Conservation (phyloP, 352 stramenopile genomes). For the Globisporangium cylindrosporum region DNA sequence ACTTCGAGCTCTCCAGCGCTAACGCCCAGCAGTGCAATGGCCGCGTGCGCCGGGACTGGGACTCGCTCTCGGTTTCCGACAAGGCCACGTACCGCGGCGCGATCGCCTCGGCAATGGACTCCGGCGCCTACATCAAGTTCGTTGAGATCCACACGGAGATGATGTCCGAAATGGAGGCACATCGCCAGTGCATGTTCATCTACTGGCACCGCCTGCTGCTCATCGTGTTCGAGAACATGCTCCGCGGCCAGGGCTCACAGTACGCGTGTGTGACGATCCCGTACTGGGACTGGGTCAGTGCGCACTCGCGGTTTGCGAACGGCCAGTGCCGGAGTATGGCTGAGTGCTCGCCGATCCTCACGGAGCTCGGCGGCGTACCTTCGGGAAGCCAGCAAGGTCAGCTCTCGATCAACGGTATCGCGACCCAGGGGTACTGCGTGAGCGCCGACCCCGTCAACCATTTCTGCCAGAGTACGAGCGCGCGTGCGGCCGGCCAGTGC, state of each 20-base stretch:
- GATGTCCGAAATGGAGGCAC: slow-evolving; percentile 22
- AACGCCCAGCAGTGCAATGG: slow-evolving; percentile 18
- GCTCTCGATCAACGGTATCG: slow-evolving; percentile 33
- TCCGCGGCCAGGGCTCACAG: slow-evolving; percentile 31
- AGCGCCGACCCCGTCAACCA: slow-evolving; percentile 27
- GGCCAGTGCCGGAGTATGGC: slow-evolving; percentile 1
- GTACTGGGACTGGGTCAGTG: slow-evolving; percentile 44
- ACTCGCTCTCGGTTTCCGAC: slow-evolving; percentile 20
- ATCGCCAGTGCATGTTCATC: slow-evolving; percentile 42
- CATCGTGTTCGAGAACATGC: slow-evolving; percentile 54
- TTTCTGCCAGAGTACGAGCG: slow-evolving; percentile 45
- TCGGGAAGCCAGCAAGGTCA: background rate
- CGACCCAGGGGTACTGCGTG: slow-evolving; percentile 33
- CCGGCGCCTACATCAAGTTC: slow-evolving; percentile 22
- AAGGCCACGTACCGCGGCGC: slow-evolving; percentile 31
- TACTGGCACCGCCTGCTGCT: slow-evolving; percentile 54
- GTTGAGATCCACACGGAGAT: slow-evolving; percentile 6
- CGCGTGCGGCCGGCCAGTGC: slow-evolving; percentile 26
- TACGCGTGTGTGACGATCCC: slow-evolving; percentile 33
- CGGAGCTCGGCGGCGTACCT: slow-evolving; percentile 34
- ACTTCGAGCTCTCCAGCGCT: background rate
- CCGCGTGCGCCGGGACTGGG: slow-evolving; percentile 36
- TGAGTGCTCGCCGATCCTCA: slow-evolving; percentile 23
- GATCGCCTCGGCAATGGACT: slow-evolving; percentile 27
- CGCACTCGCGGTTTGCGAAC: background rate